Evolutionary conservation across 352 stramenopile genomes (phyloP), one percentile per base, ranked within the genome.

Genomic region (Pythium grandisporangium): DNA sequence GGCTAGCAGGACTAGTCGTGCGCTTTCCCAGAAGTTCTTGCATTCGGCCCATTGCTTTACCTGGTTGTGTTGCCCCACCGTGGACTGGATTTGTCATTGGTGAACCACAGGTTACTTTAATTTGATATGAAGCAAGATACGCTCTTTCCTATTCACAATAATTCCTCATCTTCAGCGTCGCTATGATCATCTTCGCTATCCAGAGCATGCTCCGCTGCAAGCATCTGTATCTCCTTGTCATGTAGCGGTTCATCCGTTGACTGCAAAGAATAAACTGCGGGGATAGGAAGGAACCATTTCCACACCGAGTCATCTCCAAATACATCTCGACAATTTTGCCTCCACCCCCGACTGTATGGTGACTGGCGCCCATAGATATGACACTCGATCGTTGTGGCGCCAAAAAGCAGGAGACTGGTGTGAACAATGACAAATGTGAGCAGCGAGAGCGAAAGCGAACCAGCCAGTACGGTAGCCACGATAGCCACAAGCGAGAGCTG

Each of bases 341-440:
- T 47, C 75, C 68, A 89, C 12, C 76, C 76, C 19, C 70, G 69
- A 27, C 75, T 83, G 52, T 83, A 89, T 21, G 76, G 76, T 19
- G 66, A 73, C 11, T 60, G 39, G 33, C 70, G 61, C 6, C 76
- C 76, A 42, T 85, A 89, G 17, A 67, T 65, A 36, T 90, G 77
- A 29, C 67, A 87, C 34, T 93, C 80, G 32, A 91, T 85, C 5
- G 80, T 93, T 16, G 74, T 91, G 5, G 71, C 61, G 21, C 77
- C 77, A 33, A 63, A 62, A 1, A 77, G 22, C 19, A 93, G 57
- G 26, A 93, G 55, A 38, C 77, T 80, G 36, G 66, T 61, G 58
- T 93, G 80, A 48, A 90, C 60, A 17, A 61, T 52, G 35, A 90
- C 65, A 46, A 93, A 89, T 13, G 82, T 53, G 13, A 84, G 32